phyloP scores from a whole-genome alignment of 345 rosid species.

The Arabis alpina region DNA sequence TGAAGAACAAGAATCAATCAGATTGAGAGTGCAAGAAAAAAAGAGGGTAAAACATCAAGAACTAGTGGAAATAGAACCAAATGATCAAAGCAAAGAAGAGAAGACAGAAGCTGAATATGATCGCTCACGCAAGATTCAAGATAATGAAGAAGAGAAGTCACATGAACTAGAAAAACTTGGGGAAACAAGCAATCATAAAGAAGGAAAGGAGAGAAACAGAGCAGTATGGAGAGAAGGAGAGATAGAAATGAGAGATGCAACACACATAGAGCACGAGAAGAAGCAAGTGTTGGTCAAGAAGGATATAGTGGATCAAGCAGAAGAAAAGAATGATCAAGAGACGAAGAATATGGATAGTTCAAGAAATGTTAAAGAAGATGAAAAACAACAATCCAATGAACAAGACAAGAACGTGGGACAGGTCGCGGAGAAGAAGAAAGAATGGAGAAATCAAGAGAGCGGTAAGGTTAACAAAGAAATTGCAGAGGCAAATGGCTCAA shows the following conservation, averaged over 20 bases:
- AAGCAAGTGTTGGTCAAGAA: background rate
- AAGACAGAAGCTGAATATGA: constrained; percentile 12
- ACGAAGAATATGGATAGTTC: constrained; percentile 19
- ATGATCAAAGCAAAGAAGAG: constrained; percentile 13
- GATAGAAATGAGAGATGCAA: too few species aligned
- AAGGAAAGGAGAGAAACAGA: constrained; percentile 21
- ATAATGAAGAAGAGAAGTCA: background rate
- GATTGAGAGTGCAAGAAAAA: background rate
- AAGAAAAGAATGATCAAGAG: constrained; percentile 12
- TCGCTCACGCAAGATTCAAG: constrained; percentile 16
- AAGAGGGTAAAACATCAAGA: constrained; percentile 16
- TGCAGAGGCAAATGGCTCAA: background rate
- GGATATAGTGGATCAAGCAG: background rate
- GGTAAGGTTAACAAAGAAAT: background rate
- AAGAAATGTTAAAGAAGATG: constrained; percentile 1
- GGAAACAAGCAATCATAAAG: constrained; percentile 13
- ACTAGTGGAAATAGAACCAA: constrained; percentile 2
- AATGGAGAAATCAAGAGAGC: constrained; percentile 11
- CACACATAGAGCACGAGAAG: background rate
- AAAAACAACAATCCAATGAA: constrained; percentile 7
- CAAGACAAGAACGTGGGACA: constrained; percentile 22
- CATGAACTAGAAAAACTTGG: constrained; percentile 16
- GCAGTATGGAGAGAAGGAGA: too few species aligned
- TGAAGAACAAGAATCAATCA: background rate
- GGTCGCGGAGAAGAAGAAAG: background rate